These are phyloP conservation scores for Tephrocybe sp. DNA, from an alignment of 768 basidiomycete species.

Conservation along the genomic window DNA sequence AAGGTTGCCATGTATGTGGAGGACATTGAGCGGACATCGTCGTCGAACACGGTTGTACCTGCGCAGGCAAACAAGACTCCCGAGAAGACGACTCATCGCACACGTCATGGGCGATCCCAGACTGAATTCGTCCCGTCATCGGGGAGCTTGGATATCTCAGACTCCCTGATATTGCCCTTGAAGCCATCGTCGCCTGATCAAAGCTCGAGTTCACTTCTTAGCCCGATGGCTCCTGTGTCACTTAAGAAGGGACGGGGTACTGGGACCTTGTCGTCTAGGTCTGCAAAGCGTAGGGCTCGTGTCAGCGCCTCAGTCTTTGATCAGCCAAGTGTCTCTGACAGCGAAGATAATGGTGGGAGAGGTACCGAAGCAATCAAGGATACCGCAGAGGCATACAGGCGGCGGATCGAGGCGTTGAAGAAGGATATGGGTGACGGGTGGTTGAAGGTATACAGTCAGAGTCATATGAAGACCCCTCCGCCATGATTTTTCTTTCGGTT, in stretches of 20 bases:
- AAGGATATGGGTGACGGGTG: conserved; percentile 89
- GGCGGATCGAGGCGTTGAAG: conserved; percentile 78
- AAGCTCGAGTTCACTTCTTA: conserved; percentile 6
- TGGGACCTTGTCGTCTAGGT: conserved; percentile 37
- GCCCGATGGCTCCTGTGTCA: conserved; percentile 8
- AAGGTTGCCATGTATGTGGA: conserved; percentile 8
- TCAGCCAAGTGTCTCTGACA: conserved; percentile 29
- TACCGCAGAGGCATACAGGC: conserved; percentile 72
- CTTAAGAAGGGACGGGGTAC: conserved; percentile 20
- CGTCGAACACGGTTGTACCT: conserved; percentile 5
- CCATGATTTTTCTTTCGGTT: conserved; percentile 6
- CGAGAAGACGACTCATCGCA: conserved; percentile 21
- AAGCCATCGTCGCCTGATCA: conserved; percentile 5
- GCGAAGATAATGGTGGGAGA: conserved; percentile 23
- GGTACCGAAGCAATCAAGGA: conserved; percentile 30
- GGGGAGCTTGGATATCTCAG: conserved; percentile 13
- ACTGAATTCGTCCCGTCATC: conserved; percentile 42
- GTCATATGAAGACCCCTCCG: conserved; percentile 25
- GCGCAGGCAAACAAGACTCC: background rate
- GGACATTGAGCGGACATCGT: conserved; percentile 1
- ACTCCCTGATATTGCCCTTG: conserved; percentile 11
- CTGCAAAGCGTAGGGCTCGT: conserved; percentile 48
- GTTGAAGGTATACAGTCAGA: conserved; percentile 83
- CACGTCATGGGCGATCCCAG: conserved; percentile 50
- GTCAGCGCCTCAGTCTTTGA: conserved; percentile 68